These are phyloP conservation scores for Jasminum sambac DNA, from an alignment of 257 asterid genomes.

Conservation along the genomic window DNA sequence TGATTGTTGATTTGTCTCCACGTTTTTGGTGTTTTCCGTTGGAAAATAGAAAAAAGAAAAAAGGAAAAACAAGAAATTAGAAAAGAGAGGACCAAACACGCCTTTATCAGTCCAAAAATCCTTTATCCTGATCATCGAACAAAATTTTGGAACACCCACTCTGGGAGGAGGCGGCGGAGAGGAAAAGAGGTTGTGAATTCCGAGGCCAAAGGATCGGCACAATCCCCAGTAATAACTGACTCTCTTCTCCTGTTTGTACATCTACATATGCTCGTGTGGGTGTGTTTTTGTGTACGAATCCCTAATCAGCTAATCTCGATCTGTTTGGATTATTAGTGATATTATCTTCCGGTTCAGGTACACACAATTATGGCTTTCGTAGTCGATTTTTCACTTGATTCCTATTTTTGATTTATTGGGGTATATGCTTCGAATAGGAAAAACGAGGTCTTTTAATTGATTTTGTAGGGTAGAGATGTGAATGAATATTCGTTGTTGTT, in stretches of 20 bases:
- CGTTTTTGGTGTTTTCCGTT: no score
- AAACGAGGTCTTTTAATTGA: background rate
- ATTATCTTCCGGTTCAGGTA: constrained; percentile 23
- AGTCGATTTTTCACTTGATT: background rate
- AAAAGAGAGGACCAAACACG: constrained; percentile 52
- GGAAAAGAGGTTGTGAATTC: constrained; percentile 38
- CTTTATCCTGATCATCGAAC: constrained; percentile 21
- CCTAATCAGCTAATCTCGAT: no score
- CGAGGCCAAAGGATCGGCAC: constrained; percentile 61
- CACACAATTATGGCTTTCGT: constrained; percentile 3
- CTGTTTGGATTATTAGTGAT: background rate
- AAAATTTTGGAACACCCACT: constrained; percentile 10
- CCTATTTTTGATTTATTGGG: background rate
- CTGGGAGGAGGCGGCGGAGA: background rate
- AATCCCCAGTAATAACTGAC: constrained; percentile 34
- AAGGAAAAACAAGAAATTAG: background rate
- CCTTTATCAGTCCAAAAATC: constrained; percentile 37
- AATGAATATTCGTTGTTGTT: background rate
- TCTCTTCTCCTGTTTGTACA: background rate
- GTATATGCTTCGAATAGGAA: background rate
- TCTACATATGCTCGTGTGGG: background rate
- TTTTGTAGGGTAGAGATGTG: background rate
- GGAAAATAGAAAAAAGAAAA: background rate
- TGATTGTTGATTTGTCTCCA: no score
- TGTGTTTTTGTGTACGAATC: background rate